phyloP scores from a whole-genome alignment of 441 rosid genomes.

The Populus hybrid region DNA sequence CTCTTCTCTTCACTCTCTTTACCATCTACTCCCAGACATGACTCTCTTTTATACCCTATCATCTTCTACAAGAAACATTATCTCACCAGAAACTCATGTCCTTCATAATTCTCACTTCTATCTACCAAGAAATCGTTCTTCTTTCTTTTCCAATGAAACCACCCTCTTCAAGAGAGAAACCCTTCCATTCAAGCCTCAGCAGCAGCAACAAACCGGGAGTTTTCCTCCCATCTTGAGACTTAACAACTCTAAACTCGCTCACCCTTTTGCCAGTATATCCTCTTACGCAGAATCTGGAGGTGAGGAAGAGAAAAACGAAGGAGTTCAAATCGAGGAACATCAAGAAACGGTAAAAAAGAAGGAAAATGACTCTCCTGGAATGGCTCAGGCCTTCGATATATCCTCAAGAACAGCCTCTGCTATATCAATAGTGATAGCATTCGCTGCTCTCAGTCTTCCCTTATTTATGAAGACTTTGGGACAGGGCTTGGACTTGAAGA shows the following conservation, averaged over 20 bases:
- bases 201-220: conserved; percentile 28
- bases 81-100: conserved; percentile 30
- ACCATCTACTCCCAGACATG: conserved; percentile 36
- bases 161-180: conserved; percentile 32
- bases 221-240: conserved; percentile 33
- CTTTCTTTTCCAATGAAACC: conserved; percentile 31
- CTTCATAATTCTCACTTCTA: conserved; percentile 39
- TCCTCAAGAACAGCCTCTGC: conserved; percentile 73
- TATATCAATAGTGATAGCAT: conserved; percentile 61
- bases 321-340: conserved; percentile 28
- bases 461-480: conserved; percentile 74
- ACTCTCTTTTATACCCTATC: conserved; percentile 57
- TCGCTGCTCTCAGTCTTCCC: conserved; percentile 74
- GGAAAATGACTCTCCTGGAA: conserved; percentile 45
- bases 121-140: conserved; percentile 36
- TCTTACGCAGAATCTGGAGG: conserved; percentile 70
- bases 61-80: conserved; percentile 50
- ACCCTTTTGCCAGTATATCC: conserved; percentile 66
- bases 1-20: conserved; percentile 5
- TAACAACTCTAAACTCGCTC: conserved; percentile 27
- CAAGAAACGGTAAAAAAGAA: conserved; percentile 27
- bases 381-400: conserved; percentile 80
- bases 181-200: conserved; percentile 29
- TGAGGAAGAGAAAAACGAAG: conserved; percentile 37
- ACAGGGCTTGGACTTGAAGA: conserved; percentile 62